Conservation (phyloP, 2,329 filamentous ascomycete genomes). For the Hymenoscyphus albidus region DNA sequence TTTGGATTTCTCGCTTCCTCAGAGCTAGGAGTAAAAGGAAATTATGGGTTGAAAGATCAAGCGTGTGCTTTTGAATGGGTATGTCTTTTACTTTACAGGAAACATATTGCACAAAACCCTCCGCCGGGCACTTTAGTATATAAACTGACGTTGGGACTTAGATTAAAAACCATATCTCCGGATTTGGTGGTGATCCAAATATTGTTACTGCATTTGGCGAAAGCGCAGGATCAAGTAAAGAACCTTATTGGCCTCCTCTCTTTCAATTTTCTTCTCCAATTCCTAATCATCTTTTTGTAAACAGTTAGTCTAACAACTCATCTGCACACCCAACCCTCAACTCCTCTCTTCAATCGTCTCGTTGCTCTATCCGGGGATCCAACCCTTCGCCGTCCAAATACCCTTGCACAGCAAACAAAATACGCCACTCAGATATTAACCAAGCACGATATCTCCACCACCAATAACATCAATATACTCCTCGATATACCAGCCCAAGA, state of each 20-base stretch:
- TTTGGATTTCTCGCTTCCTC: conserved; percentile 22
- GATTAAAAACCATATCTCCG: conserved; percentile 29
- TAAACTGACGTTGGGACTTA: background rate
- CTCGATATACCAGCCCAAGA: conserved; percentile 9
- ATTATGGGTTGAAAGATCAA: conserved; percentile 23
- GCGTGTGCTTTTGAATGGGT: conserved; percentile 32
- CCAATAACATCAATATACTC: conserved; percentile 7
- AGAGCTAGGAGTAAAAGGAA: conserved; percentile 15
- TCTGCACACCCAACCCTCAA: conserved; percentile 7
- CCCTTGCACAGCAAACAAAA: conserved; percentile 16
- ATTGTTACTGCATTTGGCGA: conserved; percentile 40
- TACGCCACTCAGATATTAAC: conserved; percentile 7
- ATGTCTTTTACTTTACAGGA: too few species aligned
- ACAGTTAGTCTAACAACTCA: conserved; percentile 18
- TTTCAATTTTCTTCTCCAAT: background rate
- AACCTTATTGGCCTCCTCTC: background rate
- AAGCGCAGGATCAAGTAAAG: conserved; percentile 29
- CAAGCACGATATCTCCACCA: conserved; percentile 5
- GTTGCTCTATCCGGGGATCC: conserved; percentile 24
- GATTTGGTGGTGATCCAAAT: conserved; percentile 34
- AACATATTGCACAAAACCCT: too few species aligned
- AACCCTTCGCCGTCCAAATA: conserved; percentile 17
- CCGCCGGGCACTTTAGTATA: too few species aligned
- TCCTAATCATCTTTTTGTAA: background rate
- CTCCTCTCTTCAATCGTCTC: conserved; percentile 18